Evolutionary conservation across 2,329 filamentous ascomycete species (phyloP).

Genomic region (Paraphoma sp.): DNA sequence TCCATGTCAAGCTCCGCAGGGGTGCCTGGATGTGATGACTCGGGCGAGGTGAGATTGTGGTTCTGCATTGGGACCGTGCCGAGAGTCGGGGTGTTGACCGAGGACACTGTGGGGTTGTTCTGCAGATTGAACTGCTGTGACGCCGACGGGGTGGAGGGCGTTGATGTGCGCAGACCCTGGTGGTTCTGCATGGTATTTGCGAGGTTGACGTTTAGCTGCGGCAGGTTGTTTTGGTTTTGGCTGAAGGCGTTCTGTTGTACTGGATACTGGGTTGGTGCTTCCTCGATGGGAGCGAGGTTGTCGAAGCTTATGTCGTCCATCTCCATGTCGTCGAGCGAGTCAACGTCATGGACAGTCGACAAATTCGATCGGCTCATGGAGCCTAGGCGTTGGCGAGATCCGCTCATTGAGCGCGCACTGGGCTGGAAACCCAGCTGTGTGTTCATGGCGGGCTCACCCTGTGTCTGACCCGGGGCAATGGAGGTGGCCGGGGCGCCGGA

Average conservation of each 20-base stretch:
- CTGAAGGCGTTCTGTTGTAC: constrained; percentile 60
- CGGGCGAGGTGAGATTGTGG: constrained; percentile 65
- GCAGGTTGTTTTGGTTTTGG: constrained; percentile 61
- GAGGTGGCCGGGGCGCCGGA: constrained; percentile 40
- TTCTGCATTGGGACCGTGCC: constrained; percentile 74
- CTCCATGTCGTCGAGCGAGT: constrained; percentile 91
- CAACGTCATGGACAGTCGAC: constrained; percentile 67
- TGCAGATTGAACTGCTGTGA: constrained; percentile 73
- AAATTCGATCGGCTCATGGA: constrained; percentile 50
- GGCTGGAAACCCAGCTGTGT: constrained; percentile 48
- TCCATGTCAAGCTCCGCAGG: constrained; percentile 79
- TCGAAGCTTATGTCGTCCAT: constrained; percentile 95
- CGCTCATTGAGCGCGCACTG: constrained; percentile 48
- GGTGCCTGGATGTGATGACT: constrained; percentile 73
- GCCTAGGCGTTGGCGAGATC: constrained; percentile 48
- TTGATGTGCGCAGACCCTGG: constrained; percentile 82
- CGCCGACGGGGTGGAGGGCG: constrained; percentile 83
- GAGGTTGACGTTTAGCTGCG: constrained; percentile 82
- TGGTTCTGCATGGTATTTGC: constrained; percentile 72
- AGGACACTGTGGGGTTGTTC: constrained; percentile 95
- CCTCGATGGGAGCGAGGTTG: constrained; percentile 68
- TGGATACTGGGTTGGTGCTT: constrained; percentile 70
- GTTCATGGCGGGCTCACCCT: constrained; percentile 44
- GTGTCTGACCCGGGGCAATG: constrained; percentile 54
- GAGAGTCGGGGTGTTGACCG: constrained; percentile 92